A percentile compares a stretch with the other conserved stretches of the same genome.
Conservation (phyloP, 2,329 filamentous ascomycete species). For the Microdochium bolleyi region DNA sequence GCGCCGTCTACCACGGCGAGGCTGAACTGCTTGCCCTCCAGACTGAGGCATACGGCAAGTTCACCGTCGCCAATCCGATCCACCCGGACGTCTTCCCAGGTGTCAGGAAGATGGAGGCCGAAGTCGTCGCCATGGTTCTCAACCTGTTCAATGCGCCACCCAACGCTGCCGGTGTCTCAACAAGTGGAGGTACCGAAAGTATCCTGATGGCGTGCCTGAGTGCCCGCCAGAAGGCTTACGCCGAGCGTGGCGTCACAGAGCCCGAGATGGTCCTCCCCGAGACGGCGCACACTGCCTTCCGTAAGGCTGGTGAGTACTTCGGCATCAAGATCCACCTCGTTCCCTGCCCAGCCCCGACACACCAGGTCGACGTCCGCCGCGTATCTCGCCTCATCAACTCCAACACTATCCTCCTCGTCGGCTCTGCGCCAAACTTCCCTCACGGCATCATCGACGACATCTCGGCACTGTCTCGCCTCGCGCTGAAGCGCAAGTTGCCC, state of each 20-base stretch:
- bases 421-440: conserved; percentile 94
- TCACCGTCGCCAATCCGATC: conserved; percentile 92
- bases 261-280: conserved; percentile 97
- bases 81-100: conserved; percentile 98
- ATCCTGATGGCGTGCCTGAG: conserved; percentile 93
- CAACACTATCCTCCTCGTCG: conserved; percentile 90
- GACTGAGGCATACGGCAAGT: conserved; percentile 86
- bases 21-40: conserved; percentile 75
- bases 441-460: conserved; percentile 98
- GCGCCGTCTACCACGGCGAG: conserved; percentile 94
- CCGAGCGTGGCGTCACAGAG: conserved; percentile 79
- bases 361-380: conserved; percentile 73
- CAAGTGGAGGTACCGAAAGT: conserved; percentile 89
- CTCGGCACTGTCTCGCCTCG: conserved; percentile 72
- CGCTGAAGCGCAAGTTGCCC: conserved; percentile 69
- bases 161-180: conserved; percentile 81
- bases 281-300: conserved; percentile 93
- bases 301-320: conserved; percentile 92
- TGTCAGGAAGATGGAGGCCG: conserved; percentile 98
- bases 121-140: conserved; percentile 92
- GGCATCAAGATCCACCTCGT: conserved; percentile 92
- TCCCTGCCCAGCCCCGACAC: conserved; percentile 72
- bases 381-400: conserved; percentile 83
- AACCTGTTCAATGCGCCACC: conserved; percentile 82
- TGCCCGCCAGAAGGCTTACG: conserved; percentile 80